Evolutionary conservation across 2,329 filamentous ascomycete species (phyloP), one percentile per base, ranked within the genome.

Genomic region (Pseudogymnoascus destructans): DNA sequence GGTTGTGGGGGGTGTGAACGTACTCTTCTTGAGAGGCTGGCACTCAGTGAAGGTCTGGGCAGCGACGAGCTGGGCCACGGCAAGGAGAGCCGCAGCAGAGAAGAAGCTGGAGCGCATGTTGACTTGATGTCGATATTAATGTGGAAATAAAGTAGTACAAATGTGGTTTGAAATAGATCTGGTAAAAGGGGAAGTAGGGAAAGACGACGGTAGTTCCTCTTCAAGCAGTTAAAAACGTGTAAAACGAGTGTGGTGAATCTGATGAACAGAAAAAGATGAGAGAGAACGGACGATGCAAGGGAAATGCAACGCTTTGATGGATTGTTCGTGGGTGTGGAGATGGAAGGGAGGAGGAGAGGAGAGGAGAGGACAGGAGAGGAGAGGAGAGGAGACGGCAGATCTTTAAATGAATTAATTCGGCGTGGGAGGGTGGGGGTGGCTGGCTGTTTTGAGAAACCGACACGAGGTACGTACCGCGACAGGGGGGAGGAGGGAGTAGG

Each of bases 11-110:
- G 25, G 36, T 58, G 32, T 10, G 40, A 8, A 65, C 67, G 23
- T 63, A 69, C 68, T 66, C 64, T 73, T 73, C 61, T 72, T 65
- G 36, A 65, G 71, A 5, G 74, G 74, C 61, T 75, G 69, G 66
- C 74, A 75, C 57, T 70, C 67, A 17, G 73, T 74, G 61, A 70
- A 75, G 57, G 74, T 75, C 63, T 76, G 74, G 23, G 70, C 73
- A n/a, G 62, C 66, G n/a, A 65, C 59, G 59, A 69, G 25, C 63
- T 65, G 55, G 68, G 65, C 42, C 67, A 70, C 60, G 69, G 70
- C 42, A 59, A 68, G 10, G 58, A 33, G 25, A 49, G 61, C 27
- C 61, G 65, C 19, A n/a, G 58, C 56, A 17, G 58, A 57, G 32
- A 61, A 54, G 30, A 56, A 40, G 40, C 33, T 32, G 30, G 57